Evolutionary conservation across 2,329 filamentous ascomycete species (phyloP), one percentile per base, ranked within the genome.

Genomic region (Magnaporthiopsis rhizophila): DNA sequence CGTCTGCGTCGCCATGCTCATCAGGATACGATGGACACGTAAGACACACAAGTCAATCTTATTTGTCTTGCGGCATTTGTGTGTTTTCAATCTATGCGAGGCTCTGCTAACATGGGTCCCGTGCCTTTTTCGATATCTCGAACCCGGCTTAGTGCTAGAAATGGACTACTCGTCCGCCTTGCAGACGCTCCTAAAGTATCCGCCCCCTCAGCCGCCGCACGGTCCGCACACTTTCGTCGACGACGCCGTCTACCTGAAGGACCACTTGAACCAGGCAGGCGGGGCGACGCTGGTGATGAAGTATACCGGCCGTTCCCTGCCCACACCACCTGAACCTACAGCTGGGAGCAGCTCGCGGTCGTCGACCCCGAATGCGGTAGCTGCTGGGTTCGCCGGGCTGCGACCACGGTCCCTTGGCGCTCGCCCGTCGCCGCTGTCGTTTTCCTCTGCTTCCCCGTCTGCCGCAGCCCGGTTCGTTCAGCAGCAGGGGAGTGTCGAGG

Each of bases 1-100:
- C 64, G 88, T 97, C n/a, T 97, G 93, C 69, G 87, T 97, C 62
- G 89, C 92, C 7, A 98, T 99, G 93, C 80, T 99, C 30, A 80
- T 99, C 59, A 86, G 95, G 62, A 92, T 98, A 69, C 86, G 94
- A 65, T 97, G 93, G 93, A 86, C 93, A 69, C 79, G 91, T 95
- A 78, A 80, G 89, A 76, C 45, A 18, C 30, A 34, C 30, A 34
- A 26, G 28, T 36, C 30, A 11, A 2, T 59, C 28, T 50, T 13
- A 4, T 15, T 34, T 2, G 13, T 9, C 11, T 60, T 36, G 21
- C 21, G 26, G 9, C 26, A 11, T 6, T 45, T 62, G 34, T 1
- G 56, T 1, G 24, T 9, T n/a, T 7, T 24, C 28, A 38, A n/a
- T 12, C 2, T 3, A 56, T 26, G 36, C 18, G 9, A 9, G 11